Percentiles rank a stretch among this genome's conserved stretches.
Conservation (phyloP, 306 rosid species). For the Purshia tridentata region DNA sequence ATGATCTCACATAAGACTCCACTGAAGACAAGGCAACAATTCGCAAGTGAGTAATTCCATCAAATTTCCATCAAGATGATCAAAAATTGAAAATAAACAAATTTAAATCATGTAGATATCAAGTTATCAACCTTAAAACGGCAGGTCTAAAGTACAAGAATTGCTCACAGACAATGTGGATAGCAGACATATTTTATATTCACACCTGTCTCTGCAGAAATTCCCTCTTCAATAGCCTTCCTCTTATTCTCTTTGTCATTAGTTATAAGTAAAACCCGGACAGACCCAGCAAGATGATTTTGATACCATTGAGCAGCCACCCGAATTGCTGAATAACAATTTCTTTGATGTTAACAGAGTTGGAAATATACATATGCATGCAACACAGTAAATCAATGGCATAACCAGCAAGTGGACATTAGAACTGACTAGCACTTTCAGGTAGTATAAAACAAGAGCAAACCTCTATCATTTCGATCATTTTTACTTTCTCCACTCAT, state of each 20-base stretch:
- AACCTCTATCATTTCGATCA: constrained; percentile 97
- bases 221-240: constrained; percentile 89
- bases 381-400: not conserved
- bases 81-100: not conserved
- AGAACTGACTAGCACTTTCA: not conserved
- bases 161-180: not conserved
- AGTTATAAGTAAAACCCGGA: constrained; percentile 73
- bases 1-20: constrained; percentile 84
- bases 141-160: not conserved
- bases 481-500: constrained; percentile 91
- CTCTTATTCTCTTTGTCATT: constrained; percentile 89
- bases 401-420: not conserved
- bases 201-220: constrained; percentile 86
- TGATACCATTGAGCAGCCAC: constrained; percentile 97
- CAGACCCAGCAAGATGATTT: constrained; percentile 77
- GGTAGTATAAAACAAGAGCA: constrained; percentile 17
- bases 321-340: constrained; percentile 73
- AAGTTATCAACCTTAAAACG: not conserved
- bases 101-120: not conserved
- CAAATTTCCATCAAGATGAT: not conserved
- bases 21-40: constrained; percentile 51
- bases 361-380: not conserved
- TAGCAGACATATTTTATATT: constrained; percentile 3
- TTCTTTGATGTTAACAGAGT: constrained; percentile 28
- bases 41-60: constrained; percentile 24